Evolutionary conservation across 352 stramenopile genomes (phyloP).

Genomic region (Pythium periplocum): DNA sequence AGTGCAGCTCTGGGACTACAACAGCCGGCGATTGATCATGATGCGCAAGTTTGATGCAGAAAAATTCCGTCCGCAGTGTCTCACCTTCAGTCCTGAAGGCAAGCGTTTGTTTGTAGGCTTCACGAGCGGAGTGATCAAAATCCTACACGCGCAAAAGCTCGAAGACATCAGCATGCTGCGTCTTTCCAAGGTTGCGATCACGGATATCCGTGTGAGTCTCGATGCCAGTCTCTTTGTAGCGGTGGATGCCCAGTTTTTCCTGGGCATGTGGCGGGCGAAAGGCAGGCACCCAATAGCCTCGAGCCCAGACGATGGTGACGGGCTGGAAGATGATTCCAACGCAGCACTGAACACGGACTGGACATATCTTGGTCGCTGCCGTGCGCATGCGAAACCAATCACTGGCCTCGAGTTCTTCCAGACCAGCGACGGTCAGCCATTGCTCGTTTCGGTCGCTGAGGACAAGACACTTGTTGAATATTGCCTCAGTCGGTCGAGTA

Average conservation of each 20-base stretch:
- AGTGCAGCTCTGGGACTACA: conserved; percentile 91
- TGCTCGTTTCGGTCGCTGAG: conserved; percentile 83
- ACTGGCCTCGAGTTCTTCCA: conserved; percentile 86
- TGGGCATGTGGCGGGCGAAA: conserved; percentile 76
- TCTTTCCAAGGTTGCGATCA: conserved; percentile 68
- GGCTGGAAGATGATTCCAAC: neutral
- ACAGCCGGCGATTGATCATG: conserved; percentile 76
- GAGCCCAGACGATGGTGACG: conserved; percentile 14
- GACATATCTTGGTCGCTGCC: conserved; percentile 81
- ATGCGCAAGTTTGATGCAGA: conserved; percentile 68
- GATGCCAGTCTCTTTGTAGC: conserved; percentile 75
- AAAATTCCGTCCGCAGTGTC: conserved; percentile 65
- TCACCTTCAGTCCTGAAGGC: conserved; percentile 76
- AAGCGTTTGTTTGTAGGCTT: conserved; percentile 85
- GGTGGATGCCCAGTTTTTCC: conserved; percentile 62
- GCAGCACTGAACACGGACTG: conserved; percentile 34
- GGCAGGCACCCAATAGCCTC: conserved; percentile 9
- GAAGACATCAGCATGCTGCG: conserved; percentile 73
- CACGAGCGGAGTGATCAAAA: conserved; percentile 80
- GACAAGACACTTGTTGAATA: conserved; percentile 90
- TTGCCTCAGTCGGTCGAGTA: conserved; percentile 73
- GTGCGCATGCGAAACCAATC: conserved; percentile 73
- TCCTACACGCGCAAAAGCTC: conserved; percentile 69
- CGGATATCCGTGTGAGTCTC: conserved; percentile 64
- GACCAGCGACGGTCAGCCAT: conserved; percentile 57